Evolutionary conservation across 257 asterid genomes (phyloP).

Genomic region (Jaltomata sinuosa): DNA sequence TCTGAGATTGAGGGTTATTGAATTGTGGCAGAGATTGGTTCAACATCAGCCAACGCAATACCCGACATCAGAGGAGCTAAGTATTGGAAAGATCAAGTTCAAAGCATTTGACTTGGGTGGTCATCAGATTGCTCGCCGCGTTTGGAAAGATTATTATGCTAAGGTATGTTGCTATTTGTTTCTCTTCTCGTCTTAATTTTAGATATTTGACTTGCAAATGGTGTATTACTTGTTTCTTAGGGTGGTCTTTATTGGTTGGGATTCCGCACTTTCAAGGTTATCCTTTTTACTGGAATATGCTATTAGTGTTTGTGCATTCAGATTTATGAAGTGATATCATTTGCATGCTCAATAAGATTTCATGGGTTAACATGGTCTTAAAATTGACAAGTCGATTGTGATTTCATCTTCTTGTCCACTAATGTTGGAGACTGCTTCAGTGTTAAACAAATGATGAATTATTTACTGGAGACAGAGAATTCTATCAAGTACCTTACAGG

Average conservation of each 20-base stretch:
- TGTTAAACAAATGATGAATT: neutral
- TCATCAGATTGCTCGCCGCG: slow-evolving; percentile 90
- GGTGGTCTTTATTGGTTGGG: neutral
- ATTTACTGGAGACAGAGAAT: neutral
- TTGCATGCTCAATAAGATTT: neutral
- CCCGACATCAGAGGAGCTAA: slow-evolving; percentile 88
- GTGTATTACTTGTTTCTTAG: neutral
- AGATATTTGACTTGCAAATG: neutral
- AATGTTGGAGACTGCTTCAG: neutral
- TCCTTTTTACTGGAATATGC: neutral
- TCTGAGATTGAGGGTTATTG: slow-evolving; percentile 6
- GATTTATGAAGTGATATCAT: neutral
- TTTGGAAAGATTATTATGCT: slow-evolving; percentile 93
- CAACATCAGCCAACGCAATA: slow-evolving; percentile 91
- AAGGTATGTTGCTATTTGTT: slow-evolving; percentile 30
- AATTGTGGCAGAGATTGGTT: slow-evolving; percentile 65
- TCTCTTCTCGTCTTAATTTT: neutral
- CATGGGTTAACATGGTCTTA: neutral
- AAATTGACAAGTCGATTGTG: neutral
- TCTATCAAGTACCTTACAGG: neutral
- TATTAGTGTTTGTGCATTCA: neutral
- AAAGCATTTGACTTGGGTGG: slow-evolving; percentile 94
- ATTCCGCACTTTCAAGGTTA: neutral
- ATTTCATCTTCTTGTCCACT: neutral
- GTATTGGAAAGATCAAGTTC: slow-evolving; percentile 85